Base-by-base conservation (phyloP, 139 green algal genomes). In the Closterium sp. region DNA sequence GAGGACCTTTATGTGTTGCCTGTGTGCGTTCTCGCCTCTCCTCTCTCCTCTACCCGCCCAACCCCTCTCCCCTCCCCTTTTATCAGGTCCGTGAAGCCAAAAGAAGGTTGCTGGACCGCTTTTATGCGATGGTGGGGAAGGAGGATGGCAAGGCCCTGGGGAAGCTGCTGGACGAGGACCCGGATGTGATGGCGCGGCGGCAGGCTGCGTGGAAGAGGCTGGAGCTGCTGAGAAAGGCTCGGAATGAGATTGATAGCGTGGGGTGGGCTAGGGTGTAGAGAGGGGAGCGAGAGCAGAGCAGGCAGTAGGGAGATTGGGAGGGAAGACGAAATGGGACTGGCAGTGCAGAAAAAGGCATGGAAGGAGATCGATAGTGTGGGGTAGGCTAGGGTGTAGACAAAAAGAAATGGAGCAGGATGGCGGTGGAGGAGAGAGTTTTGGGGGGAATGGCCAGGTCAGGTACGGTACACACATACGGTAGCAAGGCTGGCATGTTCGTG, bases 41-140 rank as follows among this genome's bases (percentile, higher is more conserved):
- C n/a, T n/a, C n/a, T n/a, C n/a, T n/a, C n/a, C n/a, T n/a, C n/a
- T n/a, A n/a, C n/a, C n/a, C n/a, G n/a, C n/a, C n/a, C n/a, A n/a
- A n/a, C n/a, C 5, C 38, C 4, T 10, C 19, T 10, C 38, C 8
- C 10, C 8, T 1, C 43, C 43, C 12, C 43, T 16, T 5, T 9
- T 16, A 25, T 2, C 90, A 93, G 86, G 91, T 93, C 35, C 91
- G 91, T 4, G 86, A 91, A 25, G 91, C 91, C 0, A 91, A 93
- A 55, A 28, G 33, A 9, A 30, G 30, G 23, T 23, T 93, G 36
- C 33, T 93, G 34, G 91, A 93, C 69, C 38, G 8, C 3, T 93
- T 93, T 69, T 93, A 91, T 33, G 69, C 86, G 10, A 83, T 69
- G 23, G 66, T 90, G 23, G 91, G 91, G 5, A 25, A 31, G 19